Evolutionary conservation across 805 yeast genomes (phyloP).

Genomic region (Cyberlindnera saturnus): DNA sequence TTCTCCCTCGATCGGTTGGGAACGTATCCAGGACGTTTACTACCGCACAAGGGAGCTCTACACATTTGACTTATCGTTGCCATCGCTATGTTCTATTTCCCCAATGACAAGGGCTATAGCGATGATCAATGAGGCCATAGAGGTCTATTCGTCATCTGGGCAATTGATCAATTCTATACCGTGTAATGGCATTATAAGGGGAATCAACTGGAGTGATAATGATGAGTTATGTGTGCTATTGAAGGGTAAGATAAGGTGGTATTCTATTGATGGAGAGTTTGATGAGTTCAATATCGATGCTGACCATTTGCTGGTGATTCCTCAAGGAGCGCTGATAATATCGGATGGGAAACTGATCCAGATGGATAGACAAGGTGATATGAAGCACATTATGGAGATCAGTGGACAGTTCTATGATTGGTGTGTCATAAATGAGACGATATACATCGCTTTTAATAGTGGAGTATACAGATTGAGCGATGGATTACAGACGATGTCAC

Average conservation of each 20-base stretch:
- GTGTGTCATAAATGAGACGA: conserved; percentile 5
- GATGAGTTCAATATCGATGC: conserved; percentile 8
- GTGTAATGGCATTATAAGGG: conserved; percentile 11
- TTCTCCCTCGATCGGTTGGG: conserved; percentile 15
- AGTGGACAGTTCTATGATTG: conserved; percentile 8
- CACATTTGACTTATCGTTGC: conserved; percentile 6
- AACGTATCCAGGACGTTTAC: conserved; percentile 14
- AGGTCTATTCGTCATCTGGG: conserved; percentile 7
- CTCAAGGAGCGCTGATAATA: conserved; percentile 1
- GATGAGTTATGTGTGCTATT: conserved; percentile 11
- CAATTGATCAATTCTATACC: conserved; percentile 7
- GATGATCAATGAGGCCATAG: conserved; percentile 4
- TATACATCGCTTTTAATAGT: conserved; percentile 4
- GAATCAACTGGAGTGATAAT: conserved; percentile 1
- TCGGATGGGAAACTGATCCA: conserved; percentile 4
- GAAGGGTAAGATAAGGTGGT: conserved; percentile 12
- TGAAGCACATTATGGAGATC: no score
- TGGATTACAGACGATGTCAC: conserved; percentile 2
- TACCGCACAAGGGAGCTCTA: conserved; percentile 14
- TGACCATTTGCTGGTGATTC: conserved; percentile 3
- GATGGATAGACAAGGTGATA: conserved; percentile 4
- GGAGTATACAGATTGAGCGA: conserved; percentile 4
- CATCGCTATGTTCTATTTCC: conserved; percentile 5
- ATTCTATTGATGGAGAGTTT: conserved; percentile 11
- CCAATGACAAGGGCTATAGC: conserved; percentile 12